These are phyloP conservation scores for Cryptosporidium parvum DNA, from an alignment of 169 alveolate genomes.

Conservation along the genomic window DNA sequence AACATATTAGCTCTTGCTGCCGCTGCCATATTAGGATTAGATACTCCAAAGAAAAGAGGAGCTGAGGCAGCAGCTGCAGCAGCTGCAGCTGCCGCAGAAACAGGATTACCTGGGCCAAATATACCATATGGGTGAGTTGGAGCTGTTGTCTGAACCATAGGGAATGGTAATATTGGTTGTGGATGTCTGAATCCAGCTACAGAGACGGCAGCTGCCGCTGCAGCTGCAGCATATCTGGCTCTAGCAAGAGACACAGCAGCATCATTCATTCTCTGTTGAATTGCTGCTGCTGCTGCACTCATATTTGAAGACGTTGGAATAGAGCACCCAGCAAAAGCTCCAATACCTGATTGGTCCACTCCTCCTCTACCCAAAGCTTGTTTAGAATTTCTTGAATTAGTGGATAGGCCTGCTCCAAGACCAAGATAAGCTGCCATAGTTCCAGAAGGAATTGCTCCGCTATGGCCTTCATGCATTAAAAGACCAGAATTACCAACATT, in stretches of 20 bases:
- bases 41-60: constrained; percentile 53
- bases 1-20: constrained; percentile 16
- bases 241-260: constrained; percentile 71
- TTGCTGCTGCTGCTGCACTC: constrained; percentile 71
- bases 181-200: constrained; percentile 74
- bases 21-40: constrained; percentile 61
- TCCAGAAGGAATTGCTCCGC: constrained; percentile 5
- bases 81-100: constrained; percentile 16
- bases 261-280: constrained; percentile 73
- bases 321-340: constrained; percentile 19
- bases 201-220: constrained; percentile 69
- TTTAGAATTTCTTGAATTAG: constrained; percentile 4
- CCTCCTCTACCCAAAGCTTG: constrained; percentile 1
- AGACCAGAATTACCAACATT: not conserved
- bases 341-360: not conserved
- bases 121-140: constrained; percentile 45
- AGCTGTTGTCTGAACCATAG: constrained; percentile 21
- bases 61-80: constrained; percentile 28
- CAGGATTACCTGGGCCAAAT: constrained; percentile 16
- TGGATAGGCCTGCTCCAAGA: not conserved
- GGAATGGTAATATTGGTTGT: constrained; percentile 63
- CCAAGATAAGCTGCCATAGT: constrained; percentile 4
- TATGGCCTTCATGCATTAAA: not conserved
- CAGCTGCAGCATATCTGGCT: constrained; percentile 75
- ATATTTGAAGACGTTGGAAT: constrained; percentile 61